phyloP scores from a whole-genome alignment of 1,139 yeast genomes.

The Hyphopichia buzzinii region DNA sequence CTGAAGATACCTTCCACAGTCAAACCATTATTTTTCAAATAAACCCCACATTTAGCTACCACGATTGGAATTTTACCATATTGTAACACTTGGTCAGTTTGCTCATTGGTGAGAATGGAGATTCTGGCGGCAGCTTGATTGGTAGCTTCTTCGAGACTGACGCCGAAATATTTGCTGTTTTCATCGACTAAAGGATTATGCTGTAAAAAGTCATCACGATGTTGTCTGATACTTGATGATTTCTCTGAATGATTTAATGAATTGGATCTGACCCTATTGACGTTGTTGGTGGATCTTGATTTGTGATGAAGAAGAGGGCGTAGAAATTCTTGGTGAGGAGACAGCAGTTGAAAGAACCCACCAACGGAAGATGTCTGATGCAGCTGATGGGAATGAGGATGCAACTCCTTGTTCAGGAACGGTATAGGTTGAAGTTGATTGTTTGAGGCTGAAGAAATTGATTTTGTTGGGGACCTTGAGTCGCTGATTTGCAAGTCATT shows the following conservation, averaged over 20 bases:
- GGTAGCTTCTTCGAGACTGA: conserved; percentile 68
- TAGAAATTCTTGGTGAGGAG: conserved; percentile 29
- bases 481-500: conserved; percentile 24
- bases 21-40: conserved; percentile 70
- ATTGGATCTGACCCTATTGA: conserved; percentile 39
- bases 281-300: conserved; percentile 49
- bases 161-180: conserved; percentile 76
- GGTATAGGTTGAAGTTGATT: conserved; percentile 9
- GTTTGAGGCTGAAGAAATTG: conserved; percentile 6
- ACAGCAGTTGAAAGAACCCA: conserved; percentile 10
- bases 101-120: conserved; percentile 52
- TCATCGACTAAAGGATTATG: conserved; percentile 45
- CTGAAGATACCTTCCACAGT: conserved; percentile 89
- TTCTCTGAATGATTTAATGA: conserved; percentile 34
- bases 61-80: conserved; percentile 84
- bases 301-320: conserved; percentile 51
- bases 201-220: conserved; percentile 55
- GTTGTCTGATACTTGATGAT: conserved; percentile 44
- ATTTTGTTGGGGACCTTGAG: conserved; percentile 24
- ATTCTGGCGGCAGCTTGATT: conserved; percentile 74
- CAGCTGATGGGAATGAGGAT: conserved; percentile 5
- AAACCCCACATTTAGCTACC: conserved; percentile 95
- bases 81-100: conserved; percentile 50
- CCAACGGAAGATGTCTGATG: conserved; percentile 1
- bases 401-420: conserved; percentile 5